A percentile compares a stretch with the other conserved stretches of the same genome.
phyloP scores from a whole-genome alignment of 2,329 filamentous ascomycete genomes.

The Aschersonia sp. region DNA sequence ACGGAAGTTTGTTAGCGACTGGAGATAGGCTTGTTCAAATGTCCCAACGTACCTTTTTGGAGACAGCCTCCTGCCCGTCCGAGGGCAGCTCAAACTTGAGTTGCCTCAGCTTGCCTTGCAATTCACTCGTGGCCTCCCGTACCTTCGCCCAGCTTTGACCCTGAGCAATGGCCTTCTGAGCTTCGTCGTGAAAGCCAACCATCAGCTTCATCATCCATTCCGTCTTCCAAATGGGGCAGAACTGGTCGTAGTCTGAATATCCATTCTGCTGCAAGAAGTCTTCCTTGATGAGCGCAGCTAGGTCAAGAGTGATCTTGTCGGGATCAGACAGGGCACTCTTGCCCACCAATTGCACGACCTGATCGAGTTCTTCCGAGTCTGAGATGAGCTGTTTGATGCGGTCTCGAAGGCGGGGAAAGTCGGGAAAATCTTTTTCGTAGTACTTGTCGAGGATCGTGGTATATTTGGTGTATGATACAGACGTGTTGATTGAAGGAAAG shows the following conservation, averaged over 20 bases:
- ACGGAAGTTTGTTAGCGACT: slow-evolving; percentile 20
- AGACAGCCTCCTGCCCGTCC: slow-evolving; percentile 67
- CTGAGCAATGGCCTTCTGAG: slow-evolving; percentile 85
- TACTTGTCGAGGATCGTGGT: slow-evolving; percentile 75
- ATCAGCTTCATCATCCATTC: slow-evolving; percentile 99
- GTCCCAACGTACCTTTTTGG: slow-evolving; percentile 54
- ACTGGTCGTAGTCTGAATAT: slow-evolving; percentile 98
- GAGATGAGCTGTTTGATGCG: slow-evolving; percentile 87
- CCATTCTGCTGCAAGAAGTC: slow-evolving; percentile 99
- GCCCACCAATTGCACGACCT: slow-evolving; percentile 95
- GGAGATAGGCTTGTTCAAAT: neutral
- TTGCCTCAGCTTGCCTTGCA: slow-evolving; percentile 70
- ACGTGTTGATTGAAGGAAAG: slow-evolving; percentile 97
- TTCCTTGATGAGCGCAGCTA: slow-evolving; percentile 86
- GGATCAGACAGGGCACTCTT: slow-evolving; percentile 92
- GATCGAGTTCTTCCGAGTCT: slow-evolving; percentile 92
- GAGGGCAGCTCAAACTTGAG: slow-evolving; percentile 95
- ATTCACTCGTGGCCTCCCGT: slow-evolving; percentile 73
- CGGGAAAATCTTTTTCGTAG: slow-evolving; percentile 86
- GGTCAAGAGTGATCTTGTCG: slow-evolving; percentile 96
- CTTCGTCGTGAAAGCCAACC: slow-evolving; percentile 95
- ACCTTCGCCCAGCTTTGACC: slow-evolving; percentile 89
- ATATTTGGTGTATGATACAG: slow-evolving; percentile 93
- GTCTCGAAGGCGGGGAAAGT: slow-evolving; percentile 86
- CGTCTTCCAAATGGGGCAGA: slow-evolving; percentile 99